These are phyloP conservation scores for Lagerstroemia speciosa DNA, from an alignment of 345 rosid genomes.

Conservation along the genomic window DNA sequence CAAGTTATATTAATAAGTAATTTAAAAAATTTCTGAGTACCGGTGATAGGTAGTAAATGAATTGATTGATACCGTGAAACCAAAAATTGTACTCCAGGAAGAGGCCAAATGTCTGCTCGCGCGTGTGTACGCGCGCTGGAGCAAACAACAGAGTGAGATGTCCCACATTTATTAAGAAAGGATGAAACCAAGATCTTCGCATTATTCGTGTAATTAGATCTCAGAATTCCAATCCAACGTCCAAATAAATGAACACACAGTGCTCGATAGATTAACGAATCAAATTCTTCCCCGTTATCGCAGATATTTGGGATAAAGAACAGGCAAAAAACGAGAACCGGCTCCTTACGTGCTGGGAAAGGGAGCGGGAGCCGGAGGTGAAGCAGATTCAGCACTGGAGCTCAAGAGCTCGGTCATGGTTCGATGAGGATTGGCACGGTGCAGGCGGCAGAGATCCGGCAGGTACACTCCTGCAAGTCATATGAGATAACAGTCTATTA, in stretches of 20 bases:
- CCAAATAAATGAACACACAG: not conserved
- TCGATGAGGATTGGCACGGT: conserved; percentile 58
- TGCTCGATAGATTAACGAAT: not conserved
- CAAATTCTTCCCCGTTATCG: not conserved
- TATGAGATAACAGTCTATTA: not conserved
- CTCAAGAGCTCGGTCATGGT: conserved; percentile 61
- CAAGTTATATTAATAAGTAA: too few relatives aligned
- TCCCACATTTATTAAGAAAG: not conserved
- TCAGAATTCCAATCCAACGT: not conserved
- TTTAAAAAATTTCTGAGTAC: too few relatives aligned
- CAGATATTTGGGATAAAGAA: not conserved
- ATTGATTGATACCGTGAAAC: too few relatives aligned
- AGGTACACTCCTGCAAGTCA: conserved; percentile 63
- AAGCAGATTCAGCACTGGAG: conserved; percentile 41
- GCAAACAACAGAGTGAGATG: not conserved
- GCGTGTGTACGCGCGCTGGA: not conserved
- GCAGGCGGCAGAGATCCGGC: conserved; percentile 66
- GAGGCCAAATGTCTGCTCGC: too few relatives aligned
- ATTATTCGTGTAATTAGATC: not conserved
- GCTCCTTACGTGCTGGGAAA: not conserved
- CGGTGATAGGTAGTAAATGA: too few relatives aligned
- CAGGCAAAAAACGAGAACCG: not conserved
- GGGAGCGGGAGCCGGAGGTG: conserved; percentile 18
- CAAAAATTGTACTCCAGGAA: too few relatives aligned
- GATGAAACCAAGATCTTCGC: not conserved